Conservation (phyloP, 805 yeast species). For the Maudiozyma turicensis region DNA sequence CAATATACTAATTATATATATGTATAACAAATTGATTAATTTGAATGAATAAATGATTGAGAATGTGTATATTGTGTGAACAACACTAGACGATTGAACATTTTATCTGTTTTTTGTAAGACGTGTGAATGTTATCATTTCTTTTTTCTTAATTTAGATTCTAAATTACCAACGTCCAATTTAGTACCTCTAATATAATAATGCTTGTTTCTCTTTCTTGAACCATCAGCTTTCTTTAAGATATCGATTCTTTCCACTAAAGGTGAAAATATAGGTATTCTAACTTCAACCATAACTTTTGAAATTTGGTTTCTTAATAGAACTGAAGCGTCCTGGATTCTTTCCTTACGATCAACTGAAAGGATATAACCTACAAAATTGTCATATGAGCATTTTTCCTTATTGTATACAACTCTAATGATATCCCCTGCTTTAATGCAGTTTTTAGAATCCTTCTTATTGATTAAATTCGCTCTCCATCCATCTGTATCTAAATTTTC, state of each 20-base stretch:
- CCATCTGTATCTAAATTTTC: conserved; percentile 64
- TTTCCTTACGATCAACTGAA: conserved; percentile 60
- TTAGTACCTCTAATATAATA: conserved; percentile 79
- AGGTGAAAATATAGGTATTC: conserved; percentile 77
- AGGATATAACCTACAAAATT: conserved; percentile 71
- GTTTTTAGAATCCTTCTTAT: conserved; percentile 33
- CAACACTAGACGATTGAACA: neutral
- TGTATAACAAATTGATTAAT: neutral
- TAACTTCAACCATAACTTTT: conserved; percentile 76
- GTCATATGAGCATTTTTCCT: conserved; percentile 43
- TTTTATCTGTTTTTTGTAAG: neutral
- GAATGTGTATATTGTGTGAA: neutral
- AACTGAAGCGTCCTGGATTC: conserved; percentile 55
- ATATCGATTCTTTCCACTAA: conserved; percentile 67
- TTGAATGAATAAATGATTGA: neutral
- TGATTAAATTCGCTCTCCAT: conserved; percentile 47
- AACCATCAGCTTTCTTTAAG: conserved; percentile 54
- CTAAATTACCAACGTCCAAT: conserved; percentile 67
- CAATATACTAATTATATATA: neutral
- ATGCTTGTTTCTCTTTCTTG: conserved; percentile 70
- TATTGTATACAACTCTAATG: conserved; percentile 61
- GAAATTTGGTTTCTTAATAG: conserved; percentile 72
- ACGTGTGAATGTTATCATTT: conserved; percentile 4
- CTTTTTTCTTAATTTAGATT: conserved; percentile 32
- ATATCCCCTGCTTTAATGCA: conserved; percentile 73